Base-by-base conservation (phyloP, 2,329 filamentous ascomycete species). In the Anthostomella pinea region DNA sequence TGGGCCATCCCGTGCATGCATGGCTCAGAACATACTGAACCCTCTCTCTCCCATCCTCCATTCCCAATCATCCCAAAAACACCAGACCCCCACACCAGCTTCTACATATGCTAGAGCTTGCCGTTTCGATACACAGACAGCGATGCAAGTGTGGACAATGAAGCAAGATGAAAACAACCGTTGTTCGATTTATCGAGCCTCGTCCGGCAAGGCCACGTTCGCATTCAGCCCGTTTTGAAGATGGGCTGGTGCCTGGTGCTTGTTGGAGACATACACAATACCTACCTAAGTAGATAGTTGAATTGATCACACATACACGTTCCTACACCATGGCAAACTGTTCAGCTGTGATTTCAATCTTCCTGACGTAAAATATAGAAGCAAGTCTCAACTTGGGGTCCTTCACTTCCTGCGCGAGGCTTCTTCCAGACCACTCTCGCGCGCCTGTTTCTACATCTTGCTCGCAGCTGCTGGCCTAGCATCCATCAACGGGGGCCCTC, bases 111-210 rank as follows among this genome's bases (percentile, higher is more conserved):
- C 77, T 81, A 81, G 77, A 81, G 75, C 77, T 78, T 79, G 73
- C 69, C 77, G 75, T 66, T 66, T 70, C 60, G 61, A 64, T 59
- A 57, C 53, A 57, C 59, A 54, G 63, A 78, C 68, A 71, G 68
- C 75, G 76, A 60, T n/a, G 70, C 73, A 77, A 76, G 77, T 81
- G 77, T 81, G 77, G 77, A 81, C 77, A 79, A 64, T 79, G 77
- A 81, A 81, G 77, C 77, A 69, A 81, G 52, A 81, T 65, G 41
- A 65, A 75, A 66, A 51, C 38, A 35, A 14, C 45, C 45, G 49
- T 49, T 48, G 43, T 40, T 43, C 42, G 39, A 23, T 26, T 33
- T 28, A 36, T 29, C 53, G 35, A n/a, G n/a, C n/a, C n/a, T n/a
- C 34, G 50, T 49, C 54, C 54, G 44, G 41, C 43, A 39, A 37